A percentile compares a stretch with the other conserved stretches of the same genome.
These are phyloP conservation scores for Globisporangium heterothallicum DNA, from an alignment of 352 stramenopile genomes.

Conservation along the genomic window DNA sequence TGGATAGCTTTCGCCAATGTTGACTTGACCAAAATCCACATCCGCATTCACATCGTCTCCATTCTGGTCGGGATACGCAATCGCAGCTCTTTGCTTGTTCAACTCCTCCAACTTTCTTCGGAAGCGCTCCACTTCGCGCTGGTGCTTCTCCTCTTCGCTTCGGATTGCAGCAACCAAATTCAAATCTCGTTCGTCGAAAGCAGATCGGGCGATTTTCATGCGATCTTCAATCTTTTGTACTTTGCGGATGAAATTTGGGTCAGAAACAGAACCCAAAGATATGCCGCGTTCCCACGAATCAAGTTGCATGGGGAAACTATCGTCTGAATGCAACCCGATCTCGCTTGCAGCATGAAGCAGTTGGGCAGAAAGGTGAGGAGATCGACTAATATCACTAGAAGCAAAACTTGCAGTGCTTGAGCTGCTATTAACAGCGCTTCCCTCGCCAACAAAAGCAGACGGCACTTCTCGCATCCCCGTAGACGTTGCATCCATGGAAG, in stretches of 20 bases:
- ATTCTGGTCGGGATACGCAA: slow-evolving; percentile 32
- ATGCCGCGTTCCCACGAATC: slow-evolving; percentile 51
- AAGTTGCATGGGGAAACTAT: slow-evolving; percentile 26
- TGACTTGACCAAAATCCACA: slow-evolving; percentile 10
- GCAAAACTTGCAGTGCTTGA: slow-evolving; percentile 20
- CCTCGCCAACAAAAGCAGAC: slow-evolving; percentile 4
- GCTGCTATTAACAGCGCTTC: slow-evolving; percentile 11
- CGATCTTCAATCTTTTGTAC: slow-evolving; percentile 64
- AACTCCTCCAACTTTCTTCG: slow-evolving; percentile 82
- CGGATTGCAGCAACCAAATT: slow-evolving; percentile 68
- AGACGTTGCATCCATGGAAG: neutral
- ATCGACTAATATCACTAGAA: slow-evolving; percentile 26
- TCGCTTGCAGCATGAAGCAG: slow-evolving; percentile 46
- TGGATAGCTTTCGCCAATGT: slow-evolving; percentile 11
- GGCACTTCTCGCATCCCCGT: slow-evolving; percentile 1
- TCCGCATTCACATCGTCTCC: slow-evolving; percentile 19
- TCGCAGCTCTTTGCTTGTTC: slow-evolving; percentile 68
- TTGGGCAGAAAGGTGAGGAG: slow-evolving; percentile 18
- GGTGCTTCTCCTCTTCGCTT: slow-evolving; percentile 76
- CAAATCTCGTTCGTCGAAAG: slow-evolving; percentile 66
- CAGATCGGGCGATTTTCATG: slow-evolving; percentile 47
- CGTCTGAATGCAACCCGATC: slow-evolving; percentile 32
- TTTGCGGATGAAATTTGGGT: slow-evolving; percentile 51
- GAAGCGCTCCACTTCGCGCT: slow-evolving; percentile 79
- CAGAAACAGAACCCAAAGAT: slow-evolving; percentile 49